phyloP scores from a whole-genome alignment of 345 rosid genomes.

The Hibiscus mutabilis region DNA sequence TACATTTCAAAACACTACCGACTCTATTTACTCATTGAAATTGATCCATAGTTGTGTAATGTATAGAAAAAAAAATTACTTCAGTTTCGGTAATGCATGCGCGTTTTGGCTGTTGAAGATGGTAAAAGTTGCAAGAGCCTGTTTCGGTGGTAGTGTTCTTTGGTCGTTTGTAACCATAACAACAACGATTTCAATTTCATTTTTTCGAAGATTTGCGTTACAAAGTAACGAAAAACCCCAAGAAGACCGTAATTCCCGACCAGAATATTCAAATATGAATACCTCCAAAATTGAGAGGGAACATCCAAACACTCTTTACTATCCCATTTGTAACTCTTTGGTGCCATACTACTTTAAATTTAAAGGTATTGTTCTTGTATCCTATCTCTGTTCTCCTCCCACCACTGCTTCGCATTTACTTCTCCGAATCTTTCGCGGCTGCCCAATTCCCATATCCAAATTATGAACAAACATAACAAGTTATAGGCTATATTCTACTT shows the following conservation, averaged over 20 bases:
- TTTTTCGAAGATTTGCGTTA: neutral
- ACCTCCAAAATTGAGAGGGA: slow-evolving; percentile 5
- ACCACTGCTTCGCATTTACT: slow-evolving; percentile 91
- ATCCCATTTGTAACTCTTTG: neutral
- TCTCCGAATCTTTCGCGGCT: slow-evolving; percentile 94
- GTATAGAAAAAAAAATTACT: no score
- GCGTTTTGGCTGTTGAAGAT: no score
- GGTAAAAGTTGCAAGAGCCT: no score
- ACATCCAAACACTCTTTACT: slow-evolving; percentile 13
- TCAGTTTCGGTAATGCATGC: no score
- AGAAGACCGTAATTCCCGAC: neutral
- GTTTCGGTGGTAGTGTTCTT: no score
- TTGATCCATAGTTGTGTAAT: no score
- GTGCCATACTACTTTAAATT: neutral
- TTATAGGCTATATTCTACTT: no score
- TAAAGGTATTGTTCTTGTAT: slow-evolving; percentile 91
- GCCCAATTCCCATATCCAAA: slow-evolving; percentile 7
- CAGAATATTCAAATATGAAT: no score
- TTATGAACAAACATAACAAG: neutral
- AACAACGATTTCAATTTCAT: neutral
- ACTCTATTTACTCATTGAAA: no score
- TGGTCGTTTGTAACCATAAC: no score
- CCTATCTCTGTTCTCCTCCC: slow-evolving; percentile 98
- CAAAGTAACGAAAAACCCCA: neutral
- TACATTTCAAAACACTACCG: no score